Base-by-base conservation (phyloP, 139 green algal species). In the Asterochloris erici region DNA sequence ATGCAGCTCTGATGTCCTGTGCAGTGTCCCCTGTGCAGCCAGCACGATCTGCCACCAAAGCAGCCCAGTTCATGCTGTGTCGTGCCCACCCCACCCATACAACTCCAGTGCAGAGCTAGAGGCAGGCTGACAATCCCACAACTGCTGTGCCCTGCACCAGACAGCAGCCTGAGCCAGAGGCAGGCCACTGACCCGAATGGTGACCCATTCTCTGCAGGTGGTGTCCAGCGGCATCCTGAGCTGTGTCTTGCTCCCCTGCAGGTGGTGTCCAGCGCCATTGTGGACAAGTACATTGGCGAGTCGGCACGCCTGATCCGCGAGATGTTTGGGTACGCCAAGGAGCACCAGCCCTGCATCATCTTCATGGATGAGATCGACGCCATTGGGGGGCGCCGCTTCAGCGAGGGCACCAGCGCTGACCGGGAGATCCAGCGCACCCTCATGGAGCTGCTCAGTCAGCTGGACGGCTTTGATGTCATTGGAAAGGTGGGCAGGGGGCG, bases 281-380 rank as follows among this genome's bases (percentile, higher is more conserved):
- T 99, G 66, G 96, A 99, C 91, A 99, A 99, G 90, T 99, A 99
- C 92, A 99, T 99, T 86, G 97, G 97, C 19, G 97, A 99, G 90
- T 94, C 84, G 0, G 97, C 97, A 9, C 92, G 96, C 16, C 92
- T 99, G 60, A 98, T 99, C 73, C 88, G 97, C 1, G 97, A 99
- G 89, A 99, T 99, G 97, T 99, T 99, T 88, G 95, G 92, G 64
- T 97, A 98, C 80, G 96, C 96, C 1, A 85, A 90, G 19, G 96
- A 98, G 81, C 96, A 99, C 89, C 94, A 99, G 92, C 97, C 97
- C 23, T 98, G 96, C 86, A 98, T 99, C 88, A 99, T 99, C 82
- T 99, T 99, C 91, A 99, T 99, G 97, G 97, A 99, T 75, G 95
- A 98, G 88, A 97, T 99, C 74, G 97, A 99, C 86, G 97, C 97